Evolutionary conservation across 2,329 filamentous ascomycete species (phyloP).

Genomic region (Metarhizium album): DNA sequence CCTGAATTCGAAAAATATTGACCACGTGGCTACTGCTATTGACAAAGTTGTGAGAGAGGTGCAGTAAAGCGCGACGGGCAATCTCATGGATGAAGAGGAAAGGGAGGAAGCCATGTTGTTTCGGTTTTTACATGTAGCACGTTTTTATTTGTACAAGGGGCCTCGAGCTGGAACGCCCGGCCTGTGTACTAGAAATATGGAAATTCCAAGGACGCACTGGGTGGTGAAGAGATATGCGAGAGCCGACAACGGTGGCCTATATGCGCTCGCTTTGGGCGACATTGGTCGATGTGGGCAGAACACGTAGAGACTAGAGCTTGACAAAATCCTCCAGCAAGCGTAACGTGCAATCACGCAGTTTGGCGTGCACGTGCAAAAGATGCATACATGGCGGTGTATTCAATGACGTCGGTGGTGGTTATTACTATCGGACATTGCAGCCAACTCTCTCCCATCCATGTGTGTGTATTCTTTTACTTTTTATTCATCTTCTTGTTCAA

Average conservation of each 20-base stretch:
- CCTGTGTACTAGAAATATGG: constrained; percentile 3
- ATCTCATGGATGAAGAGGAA: neutral
- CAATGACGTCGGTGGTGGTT: no score
- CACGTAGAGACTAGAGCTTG: no score
- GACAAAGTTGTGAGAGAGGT: constrained; percentile 59
- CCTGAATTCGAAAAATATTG: constrained; percentile 83
- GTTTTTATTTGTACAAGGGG: neutral
- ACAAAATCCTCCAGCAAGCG: no score
- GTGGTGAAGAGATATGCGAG: neutral
- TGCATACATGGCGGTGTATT: no score
- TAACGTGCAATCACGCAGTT: no score
- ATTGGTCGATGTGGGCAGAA: no score
- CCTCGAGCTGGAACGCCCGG: constrained; percentile 7
- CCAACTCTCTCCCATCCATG: no score
- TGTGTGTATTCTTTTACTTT: no score
- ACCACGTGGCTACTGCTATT: constrained; percentile 85
- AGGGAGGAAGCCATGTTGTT: neutral
- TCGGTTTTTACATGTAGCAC: neutral
- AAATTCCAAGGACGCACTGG: neutral
- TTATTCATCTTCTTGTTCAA: no score
- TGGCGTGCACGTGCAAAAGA: no score
- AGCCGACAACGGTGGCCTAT: neutral
- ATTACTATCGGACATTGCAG: no score
- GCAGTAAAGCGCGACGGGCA: constrained; percentile 10
- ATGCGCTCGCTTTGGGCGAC: no score